Evolutionary conservation across 768 basidiomycete genomes (phyloP), one percentile per base, ranked within the genome.

Genomic region (Agaricus sinodeliciosus): DNA sequence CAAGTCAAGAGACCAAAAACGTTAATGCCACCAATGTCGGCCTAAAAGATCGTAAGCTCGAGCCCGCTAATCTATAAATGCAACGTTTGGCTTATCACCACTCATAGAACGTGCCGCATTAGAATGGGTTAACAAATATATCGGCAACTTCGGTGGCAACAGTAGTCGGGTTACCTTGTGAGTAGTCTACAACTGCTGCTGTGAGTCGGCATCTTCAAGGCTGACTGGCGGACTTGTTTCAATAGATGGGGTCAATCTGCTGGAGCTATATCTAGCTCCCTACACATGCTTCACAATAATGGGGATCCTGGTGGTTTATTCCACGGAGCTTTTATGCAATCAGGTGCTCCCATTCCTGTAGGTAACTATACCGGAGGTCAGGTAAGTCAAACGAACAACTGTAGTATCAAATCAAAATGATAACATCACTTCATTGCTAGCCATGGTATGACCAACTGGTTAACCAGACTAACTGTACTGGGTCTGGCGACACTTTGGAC

Each of bases 91-190:
- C 22, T 22, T 22, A 2, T 25, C 18, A 26, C 26, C 7, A 42
- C 8, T 37, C n/a, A 6, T 41, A 69, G 68, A 69, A 49, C 59
- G 63, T n/a, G 44, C 62, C n/a, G 80, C 77, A 3, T 60, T 85
- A 3, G 62, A 73, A 57, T 85, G 82, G 82, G 70, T 81, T 1
- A 74, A 82, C 49, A 70, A 76, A 49, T 73, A 84, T 59, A 79
- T 84, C 45, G 59, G 57, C 37, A 62, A 66, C 0, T 85, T 84
- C 55, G 81, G 82, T 7, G 82, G 83, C 1, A 78, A 84, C 62
- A 72, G 69, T 9, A 56, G 58, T 0, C 75, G 72, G 48, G 77
- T 79, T 13, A 74, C 72, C 2, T 56, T 78, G 71, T 78, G 37
- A 48, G 60, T 39, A 11, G 22, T 22, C 22, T 22, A 22, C 22